phyloP scores from a whole-genome alignment of 2,329 filamentous ascomycete species.

The Aspergillus sp. region DNA sequence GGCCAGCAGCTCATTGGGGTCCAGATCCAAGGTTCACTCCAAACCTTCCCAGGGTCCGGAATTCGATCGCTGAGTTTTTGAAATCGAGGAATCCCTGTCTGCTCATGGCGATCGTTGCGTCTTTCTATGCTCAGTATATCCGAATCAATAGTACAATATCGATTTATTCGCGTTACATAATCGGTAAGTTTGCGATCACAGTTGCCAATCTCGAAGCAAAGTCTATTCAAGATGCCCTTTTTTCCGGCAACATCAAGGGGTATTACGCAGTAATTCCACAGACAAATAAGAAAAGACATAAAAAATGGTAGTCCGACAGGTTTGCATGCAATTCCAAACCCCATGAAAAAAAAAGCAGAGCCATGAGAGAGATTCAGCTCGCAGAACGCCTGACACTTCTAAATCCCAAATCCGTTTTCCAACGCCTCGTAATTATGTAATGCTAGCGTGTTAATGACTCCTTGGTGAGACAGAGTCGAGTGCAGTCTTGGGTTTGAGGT shows the following conservation, averaged over 20 bases:
- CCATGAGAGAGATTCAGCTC: conserved; percentile 10
- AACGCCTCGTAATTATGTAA: conserved; percentile 29
- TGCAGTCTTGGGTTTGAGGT: conserved; percentile 43
- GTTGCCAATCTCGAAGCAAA: conserved; percentile 10
- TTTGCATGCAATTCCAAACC: conserved; percentile 13
- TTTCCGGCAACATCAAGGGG: conserved; percentile 23
- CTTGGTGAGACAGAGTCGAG: conserved; percentile 37
- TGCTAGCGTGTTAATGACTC: conserved; percentile 29
- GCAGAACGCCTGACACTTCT: conserved; percentile 33
- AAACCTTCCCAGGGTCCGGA: background rate
- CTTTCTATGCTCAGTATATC: background rate
- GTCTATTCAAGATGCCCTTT: conserved; percentile 24
- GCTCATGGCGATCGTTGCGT: background rate
- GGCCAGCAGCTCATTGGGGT: background rate
- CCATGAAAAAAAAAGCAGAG: conserved; percentile 3
- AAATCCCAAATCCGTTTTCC: conserved; percentile 28
- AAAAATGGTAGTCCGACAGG: conserved; percentile 13
- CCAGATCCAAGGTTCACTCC: background rate
- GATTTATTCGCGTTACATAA: background rate
- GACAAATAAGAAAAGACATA: conserved; percentile 17
- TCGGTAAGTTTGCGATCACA: background rate
- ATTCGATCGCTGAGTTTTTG: background rate
- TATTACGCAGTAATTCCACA: conserved; percentile 22
- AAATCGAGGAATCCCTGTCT: background rate
- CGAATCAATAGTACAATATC: background rate